phyloP scores from a whole-genome alignment of 2,329 filamentous ascomycete species.

The Achaetomium macrosporum region DNA sequence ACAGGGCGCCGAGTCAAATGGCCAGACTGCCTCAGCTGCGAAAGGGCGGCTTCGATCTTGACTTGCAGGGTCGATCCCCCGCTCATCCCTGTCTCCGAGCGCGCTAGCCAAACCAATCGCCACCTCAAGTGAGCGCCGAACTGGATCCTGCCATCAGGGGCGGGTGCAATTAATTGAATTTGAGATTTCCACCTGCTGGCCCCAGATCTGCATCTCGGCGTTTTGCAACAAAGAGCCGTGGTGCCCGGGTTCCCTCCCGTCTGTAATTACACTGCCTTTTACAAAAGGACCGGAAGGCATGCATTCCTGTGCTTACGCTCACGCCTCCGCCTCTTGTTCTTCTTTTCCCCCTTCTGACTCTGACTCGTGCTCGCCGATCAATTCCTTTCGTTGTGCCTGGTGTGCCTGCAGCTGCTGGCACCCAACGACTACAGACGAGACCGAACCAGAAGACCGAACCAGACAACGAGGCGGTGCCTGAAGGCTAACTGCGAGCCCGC shows the following conservation, averaged over 20 bases:
- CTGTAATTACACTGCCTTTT: not conserved
- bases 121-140: not conserved
- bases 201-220: not conserved
- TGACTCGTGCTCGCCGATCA: conserved; percentile 7
- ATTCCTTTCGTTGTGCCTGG: not conserved
- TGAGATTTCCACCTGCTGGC: not conserved
- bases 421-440: not conserved
- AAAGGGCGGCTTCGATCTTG: not conserved
- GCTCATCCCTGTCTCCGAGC: not conserved
- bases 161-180: not conserved
- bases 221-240: not conserved
- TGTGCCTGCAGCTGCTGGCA: not conserved
- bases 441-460: not conserved
- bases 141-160: not conserved
- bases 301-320: not conserved
- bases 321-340: conserved; percentile 1
- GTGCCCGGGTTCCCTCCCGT: not conserved
- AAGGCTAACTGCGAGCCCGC: not conserved
- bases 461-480: not conserved
- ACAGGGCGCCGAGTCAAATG: not conserved
- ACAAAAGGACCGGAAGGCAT: not conserved
- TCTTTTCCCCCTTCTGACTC: not conserved
- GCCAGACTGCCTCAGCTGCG: not conserved
- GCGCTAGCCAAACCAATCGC: conserved; percentile 14
- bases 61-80: conserved; percentile 11